These are phyloP conservation scores for Calonectria montana DNA, from an alignment of 2,329 filamentous ascomycete species.

Conservation along the genomic window DNA sequence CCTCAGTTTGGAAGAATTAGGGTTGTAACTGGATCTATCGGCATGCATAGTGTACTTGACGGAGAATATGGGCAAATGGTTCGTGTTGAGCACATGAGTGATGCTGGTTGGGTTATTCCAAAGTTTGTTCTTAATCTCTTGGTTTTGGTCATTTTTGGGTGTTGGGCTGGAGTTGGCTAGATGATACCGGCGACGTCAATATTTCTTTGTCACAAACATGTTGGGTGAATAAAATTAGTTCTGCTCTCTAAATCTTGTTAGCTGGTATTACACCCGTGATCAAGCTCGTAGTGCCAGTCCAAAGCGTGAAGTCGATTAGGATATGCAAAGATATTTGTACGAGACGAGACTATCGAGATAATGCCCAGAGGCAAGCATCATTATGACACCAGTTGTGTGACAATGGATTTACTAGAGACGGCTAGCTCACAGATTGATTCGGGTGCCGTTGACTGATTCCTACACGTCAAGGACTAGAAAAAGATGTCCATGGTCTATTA, in stretches of 20 bases:
- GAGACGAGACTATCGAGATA: no score
- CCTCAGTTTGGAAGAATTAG: conserved; percentile 19
- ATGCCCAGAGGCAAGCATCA: no score
- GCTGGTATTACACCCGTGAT: not conserved
- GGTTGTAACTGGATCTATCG: conserved; percentile 1
- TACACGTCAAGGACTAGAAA: no score
- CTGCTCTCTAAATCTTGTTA: not conserved
- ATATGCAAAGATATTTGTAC: no score
- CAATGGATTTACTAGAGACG: no score
- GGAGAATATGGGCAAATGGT: conserved; percentile 17
- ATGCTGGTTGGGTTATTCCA: conserved; percentile 9
- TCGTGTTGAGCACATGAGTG: conserved; percentile 21
- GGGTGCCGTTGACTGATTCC: no score
- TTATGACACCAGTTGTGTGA: no score
- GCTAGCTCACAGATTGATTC: no score
- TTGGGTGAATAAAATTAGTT: conserved; percentile 13
- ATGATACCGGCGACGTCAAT: conserved; percentile 42
- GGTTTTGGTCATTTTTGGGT: conserved; percentile 17
- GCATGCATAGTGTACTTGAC: conserved; percentile 9
- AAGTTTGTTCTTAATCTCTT: conserved; percentile 12
- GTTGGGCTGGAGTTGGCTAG: conserved; percentile 36
- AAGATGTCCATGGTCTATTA: no score
- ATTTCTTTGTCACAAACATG: conserved; percentile 15
- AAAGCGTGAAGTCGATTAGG: no score
- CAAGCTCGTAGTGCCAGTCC: not conserved